Evolutionary conservation across 192 early-diverging fungal genomes (phyloP), one percentile per base, ranked within the genome.

Genomic region (Mortierella claussenii): DNA sequence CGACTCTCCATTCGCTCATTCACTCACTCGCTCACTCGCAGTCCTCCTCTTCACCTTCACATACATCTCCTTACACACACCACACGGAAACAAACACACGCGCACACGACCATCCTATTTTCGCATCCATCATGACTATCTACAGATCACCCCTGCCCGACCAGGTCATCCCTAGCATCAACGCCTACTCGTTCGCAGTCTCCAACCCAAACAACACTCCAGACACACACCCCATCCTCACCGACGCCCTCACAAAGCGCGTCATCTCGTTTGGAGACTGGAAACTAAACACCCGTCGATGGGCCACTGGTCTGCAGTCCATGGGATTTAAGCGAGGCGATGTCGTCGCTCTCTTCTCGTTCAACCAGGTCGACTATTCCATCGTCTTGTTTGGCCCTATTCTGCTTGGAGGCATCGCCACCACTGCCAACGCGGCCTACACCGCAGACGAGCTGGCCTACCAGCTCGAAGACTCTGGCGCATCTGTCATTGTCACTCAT

Each of bases 341-440:
- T 51, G 85, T 89, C 17, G 79, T 95, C 15, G 91, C 86, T 21
- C 69, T 93, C 17, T 85, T 90, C 37, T 75, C 91, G 6, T 92
- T 89, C 28, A 96, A 95, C 80, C 82, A 86, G 18, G 83, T 89
- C 32, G 80, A 85, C 55, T 88, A 62, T 27, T 79, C 56, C 9
- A 54, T 68, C 61, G 49, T 61, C 48, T 34, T 71, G 60, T 65
- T 63, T 43, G 65, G 57, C 4, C 49, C 68, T 15, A 42, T 65
- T 36, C 44, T 57, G 27, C 32, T 59, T 60, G 94, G 94, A 8
- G 90, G 89, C 13, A 79, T 90, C 3, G 76, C 91, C 26, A 89
- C 92, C 4, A 84, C 91, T 15, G 91, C 88, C 24, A 98, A 96
- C 68, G 93, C 95, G 13, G 81, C 81, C 18, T 96, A 97, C 80